phyloP scores from a whole-genome alignment of 2,329 filamentous ascomycete genomes.

The Tolypocladium paradoxum region DNA sequence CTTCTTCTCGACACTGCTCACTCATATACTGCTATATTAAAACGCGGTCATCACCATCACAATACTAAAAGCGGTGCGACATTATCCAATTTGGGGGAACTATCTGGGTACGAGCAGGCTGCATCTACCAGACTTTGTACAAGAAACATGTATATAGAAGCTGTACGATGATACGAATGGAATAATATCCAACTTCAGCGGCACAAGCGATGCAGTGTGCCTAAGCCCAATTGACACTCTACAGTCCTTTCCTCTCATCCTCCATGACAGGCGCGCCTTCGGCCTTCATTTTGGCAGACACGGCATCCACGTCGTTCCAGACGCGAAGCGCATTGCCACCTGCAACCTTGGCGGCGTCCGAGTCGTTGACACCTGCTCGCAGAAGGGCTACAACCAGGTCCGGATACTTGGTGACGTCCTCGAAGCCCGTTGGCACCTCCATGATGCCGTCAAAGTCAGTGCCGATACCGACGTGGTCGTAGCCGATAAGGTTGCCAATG shows the following conservation, averaged over 20 bases:
- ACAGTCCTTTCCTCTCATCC: slow-evolving; percentile 28
- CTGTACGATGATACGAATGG: slow-evolving; percentile 14
- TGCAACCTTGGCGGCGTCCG: slow-evolving; percentile 62
- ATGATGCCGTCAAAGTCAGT: slow-evolving; percentile 80
- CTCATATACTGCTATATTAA: not conserved
- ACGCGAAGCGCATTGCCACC: slow-evolving; percentile 77
- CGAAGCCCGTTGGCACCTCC: slow-evolving; percentile 58
- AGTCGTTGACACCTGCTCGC: slow-evolving; percentile 59
- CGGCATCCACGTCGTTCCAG: slow-evolving; percentile 67
- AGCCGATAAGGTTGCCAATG: slow-evolving; percentile 75
- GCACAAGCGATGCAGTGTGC: not conserved
- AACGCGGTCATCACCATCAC: not conserved
- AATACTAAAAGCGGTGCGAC: not conserved
- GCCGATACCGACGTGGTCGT: slow-evolving; percentile 77
- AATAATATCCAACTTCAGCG: slow-evolving; percentile 1
- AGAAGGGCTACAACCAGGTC: slow-evolving; percentile 67
- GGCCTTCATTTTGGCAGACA: slow-evolving; percentile 55
- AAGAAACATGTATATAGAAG: slow-evolving; percentile 19
- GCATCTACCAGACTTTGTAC: slow-evolving; percentile 9
- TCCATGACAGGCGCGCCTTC: slow-evolving; percentile 41
- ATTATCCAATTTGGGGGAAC: not conserved
- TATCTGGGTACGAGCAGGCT: not conserved
- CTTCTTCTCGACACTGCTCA: not conserved
- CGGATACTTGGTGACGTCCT: slow-evolving; percentile 78
- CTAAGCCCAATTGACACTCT: not conserved